Percentiles rank a stretch among this genome's conserved stretches.
These are phyloP conservation scores for Kwoniella newhampshirensis DNA, from an alignment of 768 basidiomycete genomes.

Conservation along the genomic window DNA sequence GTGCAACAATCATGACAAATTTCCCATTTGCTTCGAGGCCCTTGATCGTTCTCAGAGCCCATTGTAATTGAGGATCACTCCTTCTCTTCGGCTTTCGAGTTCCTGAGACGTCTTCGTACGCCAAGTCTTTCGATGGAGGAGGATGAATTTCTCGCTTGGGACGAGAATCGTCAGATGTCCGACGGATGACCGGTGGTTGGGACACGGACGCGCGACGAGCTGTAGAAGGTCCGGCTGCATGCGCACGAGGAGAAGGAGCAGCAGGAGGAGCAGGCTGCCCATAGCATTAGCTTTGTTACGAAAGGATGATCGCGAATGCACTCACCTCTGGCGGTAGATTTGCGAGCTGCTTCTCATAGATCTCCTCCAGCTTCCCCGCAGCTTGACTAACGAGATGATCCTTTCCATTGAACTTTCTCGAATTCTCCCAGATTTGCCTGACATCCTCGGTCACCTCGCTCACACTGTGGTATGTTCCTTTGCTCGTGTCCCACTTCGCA, in stretches of 20 bases:
- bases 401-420: slow-evolving; percentile 86
- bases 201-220: slow-evolving; percentile 74
- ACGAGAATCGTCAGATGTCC: slow-evolving; percentile 61
- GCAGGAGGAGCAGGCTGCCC: slow-evolving; percentile 24
- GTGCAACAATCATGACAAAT: slow-evolving; percentile 67
- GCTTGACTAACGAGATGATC: slow-evolving; percentile 76
- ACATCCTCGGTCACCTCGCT: slow-evolving; percentile 85
- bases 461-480: slow-evolving; percentile 62
- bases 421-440: slow-evolving; percentile 83
- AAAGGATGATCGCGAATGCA: slow-evolving; percentile 8
- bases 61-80: slow-evolving; percentile 78
- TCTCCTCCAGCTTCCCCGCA: slow-evolving; percentile 76
- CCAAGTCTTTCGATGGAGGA: slow-evolving; percentile 84
- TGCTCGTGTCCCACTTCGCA: slow-evolving; percentile 42
- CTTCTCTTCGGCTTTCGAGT: slow-evolving; percentile 59
- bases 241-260: slow-evolving; percentile 30
- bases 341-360: slow-evolving; percentile 85
- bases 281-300: not conserved
- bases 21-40: slow-evolving; percentile 75
- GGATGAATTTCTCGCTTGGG: slow-evolving; percentile 98
- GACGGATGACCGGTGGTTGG: slow-evolving; percentile 71
- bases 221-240: slow-evolving; percentile 22
- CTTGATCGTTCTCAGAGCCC: slow-evolving; percentile 70
- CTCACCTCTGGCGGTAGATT: slow-evolving; percentile 80
- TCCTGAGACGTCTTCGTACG: slow-evolving; percentile 69